Evolutionary conservation across 352 stramenopile genomes (phyloP), one percentile per base, ranked within the genome.

Genomic region (Globisporangium recalcitrans): DNA sequence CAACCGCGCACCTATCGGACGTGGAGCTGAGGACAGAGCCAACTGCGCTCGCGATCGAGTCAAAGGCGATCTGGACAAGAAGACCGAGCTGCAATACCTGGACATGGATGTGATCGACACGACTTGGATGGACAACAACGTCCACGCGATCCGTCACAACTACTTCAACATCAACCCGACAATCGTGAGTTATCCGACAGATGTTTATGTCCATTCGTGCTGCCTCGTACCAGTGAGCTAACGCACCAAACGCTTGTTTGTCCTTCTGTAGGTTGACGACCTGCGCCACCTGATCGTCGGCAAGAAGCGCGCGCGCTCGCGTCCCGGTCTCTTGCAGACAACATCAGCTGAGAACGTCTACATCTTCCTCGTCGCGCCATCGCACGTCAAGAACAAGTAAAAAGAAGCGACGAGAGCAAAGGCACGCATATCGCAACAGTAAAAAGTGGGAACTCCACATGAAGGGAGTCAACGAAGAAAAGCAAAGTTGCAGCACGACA

Each of bases 81-180:
- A 49, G n/a, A 56, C 8, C 10, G 40, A 58, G 19, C 44, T 46
- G 36, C 36, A 60, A 19, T 87, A 78, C 59, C 58, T 91, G 3
- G 79, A 91, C 65, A 70, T 87, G 42, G 83, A 92, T 63, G 81
- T 86, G 26, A 87, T 92, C 42, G 81, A 92, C 59, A 92, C 78
- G n/a, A 90, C 83, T 4, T 82, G 71, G 63, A 80, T 92, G 57
- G 83, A 92, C 63, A 79, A 82, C 42, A 92, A 92, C 55, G 74
- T 92, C 5, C 76, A 87, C 54, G 53, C 70, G 19, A 72, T 90
- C 21, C 71, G 83, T 2, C 83, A 92, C 70, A 83, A 82, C 65
- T 88, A 81, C 61, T 91, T 87, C 63, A 89, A 80, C 58, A 47
- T 91, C 13, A 91, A 91, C 62, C 62, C 74, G 19, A 87, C 82